Percentiles rank a stretch among this genome's conserved stretches.
Conservation (phyloP, 1,284 basidiomycete genomes). For the Cerrena zonata region DNA sequence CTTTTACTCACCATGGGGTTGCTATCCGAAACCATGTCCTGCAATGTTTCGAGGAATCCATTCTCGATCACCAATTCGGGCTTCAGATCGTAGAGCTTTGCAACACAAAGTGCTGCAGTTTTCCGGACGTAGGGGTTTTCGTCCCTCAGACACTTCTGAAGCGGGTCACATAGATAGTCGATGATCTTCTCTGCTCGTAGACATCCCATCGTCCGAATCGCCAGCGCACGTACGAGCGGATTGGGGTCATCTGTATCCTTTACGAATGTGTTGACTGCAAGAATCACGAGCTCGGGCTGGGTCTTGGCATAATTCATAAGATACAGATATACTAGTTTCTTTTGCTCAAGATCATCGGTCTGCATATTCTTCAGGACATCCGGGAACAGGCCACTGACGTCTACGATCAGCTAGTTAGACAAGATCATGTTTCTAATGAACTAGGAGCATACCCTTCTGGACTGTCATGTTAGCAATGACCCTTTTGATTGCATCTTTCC, state of each 20-base stretch:
- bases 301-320: constrained; percentile 99
- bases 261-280: constrained; percentile 98
- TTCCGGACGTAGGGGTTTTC: constrained; percentile 98
- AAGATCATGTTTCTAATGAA: not conserved
- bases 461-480: constrained; percentile 96
- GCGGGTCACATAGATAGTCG: constrained; percentile 91
- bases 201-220: constrained; percentile 97
- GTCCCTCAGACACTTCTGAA: constrained; percentile 86
- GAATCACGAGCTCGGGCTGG: constrained; percentile 93
- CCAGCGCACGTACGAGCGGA: constrained; percentile 90
- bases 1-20: constrained; percentile 84
- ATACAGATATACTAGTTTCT: constrained; percentile 96
- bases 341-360: constrained; percentile 89
- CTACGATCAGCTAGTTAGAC: constrained; percentile 33
- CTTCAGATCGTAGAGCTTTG: constrained; percentile 95
- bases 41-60: constrained; percentile 85
- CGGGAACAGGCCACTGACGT: constrained; percentile 93
- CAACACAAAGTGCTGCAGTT: constrained; percentile 92
- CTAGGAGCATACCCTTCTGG: constrained; percentile 67
- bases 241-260: constrained; percentile 95
- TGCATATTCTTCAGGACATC: constrained; percentile 99
- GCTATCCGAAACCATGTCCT: constrained; percentile 88
- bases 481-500: constrained; percentile 97
- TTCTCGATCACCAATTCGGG: constrained; percentile 92
- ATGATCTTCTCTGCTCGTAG: constrained; percentile 97